Percentiles rank a stretch among this genome's conserved stretches.
phyloP scores from a whole-genome alignment of 1,284 basidiomycete genomes.

The Thecaphora thlaspeos region DNA sequence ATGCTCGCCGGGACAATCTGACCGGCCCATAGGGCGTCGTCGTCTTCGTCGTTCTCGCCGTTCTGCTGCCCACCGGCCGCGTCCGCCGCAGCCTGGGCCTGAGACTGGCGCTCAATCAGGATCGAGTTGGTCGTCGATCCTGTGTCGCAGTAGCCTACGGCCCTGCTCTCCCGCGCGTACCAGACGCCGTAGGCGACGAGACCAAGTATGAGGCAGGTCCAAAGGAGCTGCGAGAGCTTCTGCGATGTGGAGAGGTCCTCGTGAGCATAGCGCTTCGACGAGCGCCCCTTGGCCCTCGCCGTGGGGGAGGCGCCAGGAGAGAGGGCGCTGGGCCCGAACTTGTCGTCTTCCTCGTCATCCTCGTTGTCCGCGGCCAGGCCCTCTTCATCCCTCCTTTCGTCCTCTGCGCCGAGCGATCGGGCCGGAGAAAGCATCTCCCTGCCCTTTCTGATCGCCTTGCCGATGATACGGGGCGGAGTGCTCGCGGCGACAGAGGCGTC shows the following conservation, averaged over 20 bases:
- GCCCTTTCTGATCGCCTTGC: not conserved
- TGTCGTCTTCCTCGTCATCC: conserved; percentile 16
- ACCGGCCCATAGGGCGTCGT: not conserved
- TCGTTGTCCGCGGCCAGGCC: conserved; percentile 3
- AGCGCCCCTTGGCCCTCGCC: too few species aligned
- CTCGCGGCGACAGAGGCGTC: conserved; percentile 25
- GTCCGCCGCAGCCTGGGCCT: conserved; percentile 1
- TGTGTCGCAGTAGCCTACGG: conserved; percentile 47
- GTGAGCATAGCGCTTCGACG: not conserved
- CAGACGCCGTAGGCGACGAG: conserved; percentile 23
- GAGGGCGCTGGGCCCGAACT: conserved; percentile 1
- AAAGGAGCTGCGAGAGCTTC: conserved; percentile 6
- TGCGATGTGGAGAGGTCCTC: conserved; percentile 4
- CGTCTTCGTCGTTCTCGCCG: not conserved
- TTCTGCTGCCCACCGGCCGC: not conserved
- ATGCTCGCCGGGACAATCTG: conserved; percentile 18
- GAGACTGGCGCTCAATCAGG: conserved; percentile 19
- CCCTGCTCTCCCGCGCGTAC: conserved; percentile 40
- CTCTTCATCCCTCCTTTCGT: not conserved
- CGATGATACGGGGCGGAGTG: conserved; percentile 34
- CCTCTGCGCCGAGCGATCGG: too few species aligned
- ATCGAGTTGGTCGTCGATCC: conserved; percentile 27
- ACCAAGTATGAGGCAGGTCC: conserved; percentile 5
- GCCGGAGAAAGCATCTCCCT: not conserved
- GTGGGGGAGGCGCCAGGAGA: conserved; percentile 8